Evolutionary conservation across 352 stramenopile genomes (phyloP), one percentile per base, ranked within the genome.

Genomic region (Blastocystis sp.): DNA sequence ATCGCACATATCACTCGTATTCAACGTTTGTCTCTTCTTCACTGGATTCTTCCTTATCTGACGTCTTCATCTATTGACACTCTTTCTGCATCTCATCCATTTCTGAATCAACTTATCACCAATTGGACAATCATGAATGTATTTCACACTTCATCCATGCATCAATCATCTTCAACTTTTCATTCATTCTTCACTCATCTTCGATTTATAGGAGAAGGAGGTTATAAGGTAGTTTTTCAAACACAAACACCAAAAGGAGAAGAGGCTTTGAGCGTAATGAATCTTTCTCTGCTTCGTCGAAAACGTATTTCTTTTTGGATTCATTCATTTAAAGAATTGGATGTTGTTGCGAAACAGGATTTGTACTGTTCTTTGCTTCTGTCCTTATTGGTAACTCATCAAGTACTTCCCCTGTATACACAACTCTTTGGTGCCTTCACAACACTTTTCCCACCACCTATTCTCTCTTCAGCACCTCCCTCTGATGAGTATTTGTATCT

Each of bases 181-280:
- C 14, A 39, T 39, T 42, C 29, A 2, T 42, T 42, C 43, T 42
- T 42, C 29, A 42, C 61, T 12, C 29, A 42, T 11, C 27, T 63
- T 7, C n/a, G 39, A 46, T 46, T 78, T 5, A 58, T 78, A 19
- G 66, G 66, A 42, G 66, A 78, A 51, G 66, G 66, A 27, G 66
- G 66, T 37, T 78, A 78, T 35, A 78, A 78, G 37, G 32, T 56
- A 7, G 66, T 78, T 21, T 78, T 78, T 56, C 32, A 52, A 54
- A 51, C 32, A 21, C 21, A 52, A 11, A 51, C 37, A 51, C 39
- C 27, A 0, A 56, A 0, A 32, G 66, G 32, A 27, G 37, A 78
- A 9, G 19, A 42, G n/a, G 66, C 37, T 19, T 5, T 78, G 27
- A 42, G 27, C 9, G 66, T 78, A 35, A 78, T 78, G 66, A 51